These are phyloP conservation scores for Ampelomyces quisqualis DNA, from an alignment of 2,329 filamentous ascomycete species.

Conservation along the genomic window DNA sequence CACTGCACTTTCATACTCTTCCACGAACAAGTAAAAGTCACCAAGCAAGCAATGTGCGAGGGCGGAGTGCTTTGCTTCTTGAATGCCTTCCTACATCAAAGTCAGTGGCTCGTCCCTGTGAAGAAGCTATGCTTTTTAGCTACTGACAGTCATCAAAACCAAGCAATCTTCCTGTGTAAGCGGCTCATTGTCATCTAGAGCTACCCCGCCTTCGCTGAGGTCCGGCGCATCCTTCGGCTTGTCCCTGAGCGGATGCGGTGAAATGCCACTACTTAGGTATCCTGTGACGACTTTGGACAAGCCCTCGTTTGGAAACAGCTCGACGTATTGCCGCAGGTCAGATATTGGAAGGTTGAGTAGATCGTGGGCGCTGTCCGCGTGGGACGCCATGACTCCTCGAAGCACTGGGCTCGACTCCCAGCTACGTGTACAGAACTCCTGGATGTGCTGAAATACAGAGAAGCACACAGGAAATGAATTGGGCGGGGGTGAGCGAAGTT, in stretches of 20 bases:
- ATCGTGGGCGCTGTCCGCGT: slow-evolving; percentile 41
- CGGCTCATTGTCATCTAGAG: slow-evolving; percentile 52
- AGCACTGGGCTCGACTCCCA: neutral
- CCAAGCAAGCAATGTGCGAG: slow-evolving; percentile 81
- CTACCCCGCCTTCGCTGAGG: slow-evolving; percentile 48
- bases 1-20: slow-evolving; percentile 80
- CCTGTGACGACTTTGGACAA: slow-evolving; percentile 78
- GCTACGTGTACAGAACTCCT: slow-evolving; percentile 6
- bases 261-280: slow-evolving; percentile 79
- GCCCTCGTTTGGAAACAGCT: slow-evolving; percentile 80
- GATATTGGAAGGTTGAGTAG: slow-evolving; percentile 70
- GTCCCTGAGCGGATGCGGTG: slow-evolving; percentile 67
- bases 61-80: slow-evolving; percentile 61
- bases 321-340: slow-evolving; percentile 76
- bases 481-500: neutral
- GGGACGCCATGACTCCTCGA: slow-evolving; percentile 38
- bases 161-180: slow-evolving; percentile 76
- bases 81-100: slow-evolving; percentile 47
- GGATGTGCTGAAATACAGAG: slow-evolving; percentile 1
- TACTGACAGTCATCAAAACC: slow-evolving; percentile 66
- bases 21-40: slow-evolving; percentile 79
- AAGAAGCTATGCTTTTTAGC: too few relatives aligned
- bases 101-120: too few relatives aligned
- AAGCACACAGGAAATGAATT: slow-evolving; percentile 3
- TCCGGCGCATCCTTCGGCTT: slow-evolving; percentile 43